Evolutionary conservation across 768 basidiomycete genomes (phyloP).

Genomic region (Amanita jacksonii): DNA sequence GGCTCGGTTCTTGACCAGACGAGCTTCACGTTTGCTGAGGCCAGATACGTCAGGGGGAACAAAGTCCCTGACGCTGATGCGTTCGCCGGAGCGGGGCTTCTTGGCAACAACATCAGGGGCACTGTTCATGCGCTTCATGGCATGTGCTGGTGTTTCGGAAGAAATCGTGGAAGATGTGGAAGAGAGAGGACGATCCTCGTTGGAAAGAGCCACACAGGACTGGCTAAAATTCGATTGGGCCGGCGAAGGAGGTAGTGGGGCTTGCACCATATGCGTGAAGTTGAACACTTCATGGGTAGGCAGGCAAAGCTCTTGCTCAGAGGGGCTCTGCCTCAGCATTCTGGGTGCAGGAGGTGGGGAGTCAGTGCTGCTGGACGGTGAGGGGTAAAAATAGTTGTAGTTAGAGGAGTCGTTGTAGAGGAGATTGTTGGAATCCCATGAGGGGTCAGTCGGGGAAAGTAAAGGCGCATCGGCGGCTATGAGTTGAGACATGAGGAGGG

Average conservation of each 20-base stretch:
- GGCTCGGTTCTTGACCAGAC: slow-evolving; percentile 86
- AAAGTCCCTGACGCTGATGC: slow-evolving; percentile 68
- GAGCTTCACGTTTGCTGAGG: slow-evolving; percentile 82
- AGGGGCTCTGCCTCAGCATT: slow-evolving; percentile 40
- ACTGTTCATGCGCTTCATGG: slow-evolving; percentile 35
- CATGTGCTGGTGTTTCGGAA: slow-evolving; percentile 14
- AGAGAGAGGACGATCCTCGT: slow-evolving; percentile 13
- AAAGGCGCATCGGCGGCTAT: slow-evolving; percentile 50
- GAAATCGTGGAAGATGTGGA: slow-evolving; percentile 16
- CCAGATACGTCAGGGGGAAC: slow-evolving; percentile 84
- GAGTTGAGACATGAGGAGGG: slow-evolving; percentile 47
- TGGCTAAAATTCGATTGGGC: slow-evolving; percentile 14
- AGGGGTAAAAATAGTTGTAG: slow-evolving; percentile 42
- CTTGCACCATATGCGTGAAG: slow-evolving; percentile 26
- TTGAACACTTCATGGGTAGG: slow-evolving; percentile 72
- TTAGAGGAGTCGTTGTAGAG: slow-evolving; percentile 33
- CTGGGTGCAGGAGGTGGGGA: slow-evolving; percentile 36
- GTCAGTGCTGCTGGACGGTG: slow-evolving; percentile 37
- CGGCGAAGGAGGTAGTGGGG: slow-evolving; percentile 25
- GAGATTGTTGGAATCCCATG: slow-evolving; percentile 36
- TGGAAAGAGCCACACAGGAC: not conserved
- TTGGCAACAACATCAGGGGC: slow-evolving; percentile 29
- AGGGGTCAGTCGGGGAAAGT: slow-evolving; percentile 39
- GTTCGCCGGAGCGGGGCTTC: slow-evolving; percentile 40
- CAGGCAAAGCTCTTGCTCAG: slow-evolving; percentile 45